Evolutionary conservation across 73 alveolate genomes (phyloP).

Genomic region (Paraurostyla sp.): DNA sequence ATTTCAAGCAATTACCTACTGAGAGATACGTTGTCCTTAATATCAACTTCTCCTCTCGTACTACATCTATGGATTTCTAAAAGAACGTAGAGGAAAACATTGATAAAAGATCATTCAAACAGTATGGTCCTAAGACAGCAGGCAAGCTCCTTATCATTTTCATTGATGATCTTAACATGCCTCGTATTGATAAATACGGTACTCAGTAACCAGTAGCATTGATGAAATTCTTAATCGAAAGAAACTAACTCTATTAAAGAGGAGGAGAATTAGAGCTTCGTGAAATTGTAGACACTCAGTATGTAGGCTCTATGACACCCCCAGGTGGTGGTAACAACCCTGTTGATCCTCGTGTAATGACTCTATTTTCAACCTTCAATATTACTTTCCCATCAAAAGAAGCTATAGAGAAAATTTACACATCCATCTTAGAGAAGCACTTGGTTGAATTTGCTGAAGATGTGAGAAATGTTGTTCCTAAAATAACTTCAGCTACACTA

Average conservation of each 20-base stretch:
- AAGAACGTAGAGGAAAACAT: slow-evolving; percentile 97
- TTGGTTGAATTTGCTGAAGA: slow-evolving; percentile 95
- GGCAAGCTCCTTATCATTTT: slow-evolving; percentile 97
- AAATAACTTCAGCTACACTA: slow-evolving; percentile 83
- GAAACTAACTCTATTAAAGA: slow-evolving; percentile 92
- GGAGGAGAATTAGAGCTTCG: slow-evolving; percentile 96
- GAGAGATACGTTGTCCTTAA: slow-evolving; percentile 93
- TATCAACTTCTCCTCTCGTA: slow-evolving; percentile 99
- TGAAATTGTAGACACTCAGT: slow-evolving; percentile 96
- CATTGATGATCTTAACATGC: slow-evolving; percentile 99
- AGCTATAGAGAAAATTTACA: slow-evolving; percentile 94
- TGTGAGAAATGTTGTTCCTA: slow-evolving; percentile 71
- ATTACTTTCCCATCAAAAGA: slow-evolving; percentile 92
- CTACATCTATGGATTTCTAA: slow-evolving; percentile 96
- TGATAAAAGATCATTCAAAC: slow-evolving; percentile 95
- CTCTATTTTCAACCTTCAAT: slow-evolving; percentile 93
- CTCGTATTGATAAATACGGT: slow-evolving; percentile 97
- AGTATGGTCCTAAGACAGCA: slow-evolving; percentile 98
- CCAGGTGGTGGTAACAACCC: slow-evolving; percentile 99
- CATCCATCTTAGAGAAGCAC: slow-evolving; percentile 92
- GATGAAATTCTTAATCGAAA: slow-evolving; percentile 97
- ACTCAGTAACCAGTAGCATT: slow-evolving; percentile 99
- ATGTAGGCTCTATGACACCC: slow-evolving; percentile 98
- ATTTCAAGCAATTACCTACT: slow-evolving; percentile 86
- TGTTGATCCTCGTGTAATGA: slow-evolving; percentile 98